A percentile compares a stretch with the other conserved stretches of the same genome.
Evolutionary conservation across 768 basidiomycete species (phyloP).

Genomic region (Panaeolus papilionaceus): DNA sequence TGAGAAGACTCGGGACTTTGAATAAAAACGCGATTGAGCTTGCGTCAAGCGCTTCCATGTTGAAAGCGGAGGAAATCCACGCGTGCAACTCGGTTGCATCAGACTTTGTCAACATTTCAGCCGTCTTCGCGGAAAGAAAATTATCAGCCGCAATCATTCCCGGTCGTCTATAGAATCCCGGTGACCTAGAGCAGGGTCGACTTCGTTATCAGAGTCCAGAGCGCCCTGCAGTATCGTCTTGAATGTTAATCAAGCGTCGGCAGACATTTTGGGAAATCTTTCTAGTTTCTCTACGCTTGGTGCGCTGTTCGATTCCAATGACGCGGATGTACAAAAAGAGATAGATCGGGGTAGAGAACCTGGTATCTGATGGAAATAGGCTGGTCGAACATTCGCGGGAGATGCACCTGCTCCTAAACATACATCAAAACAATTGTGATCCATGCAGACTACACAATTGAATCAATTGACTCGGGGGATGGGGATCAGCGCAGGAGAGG

Average conservation of each 20-base stretch:
- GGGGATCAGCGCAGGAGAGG: neutral
- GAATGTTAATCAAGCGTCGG: neutral
- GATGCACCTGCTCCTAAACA: constrained; percentile 13
- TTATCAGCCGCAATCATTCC: neutral
- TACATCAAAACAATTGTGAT: constrained; percentile 1
- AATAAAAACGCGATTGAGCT: neutral
- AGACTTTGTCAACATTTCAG: neutral
- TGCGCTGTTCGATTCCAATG: neutral
- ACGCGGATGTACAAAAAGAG: neutral
- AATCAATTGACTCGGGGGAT: constrained; percentile 9
- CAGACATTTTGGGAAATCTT: neutral
- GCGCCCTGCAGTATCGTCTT: constrained; percentile 4
- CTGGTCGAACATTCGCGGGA: constrained; percentile 27
- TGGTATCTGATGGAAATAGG: constrained; percentile 22
- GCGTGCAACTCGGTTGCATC: neutral
- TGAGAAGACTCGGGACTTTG: neutral
- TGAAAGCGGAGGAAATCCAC: neutral
- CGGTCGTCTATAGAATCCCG: neutral
- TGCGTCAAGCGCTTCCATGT: neutral
- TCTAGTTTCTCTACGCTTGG: neutral
- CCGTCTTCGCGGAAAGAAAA: neutral
- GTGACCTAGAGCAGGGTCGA: neutral
- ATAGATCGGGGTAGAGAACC: constrained; percentile 25
- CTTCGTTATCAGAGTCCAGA: neutral
- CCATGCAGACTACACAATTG: neutral